Conservation (phyloP, 1,284 basidiomycete genomes). For the Malassezia sympodialis region DNA sequence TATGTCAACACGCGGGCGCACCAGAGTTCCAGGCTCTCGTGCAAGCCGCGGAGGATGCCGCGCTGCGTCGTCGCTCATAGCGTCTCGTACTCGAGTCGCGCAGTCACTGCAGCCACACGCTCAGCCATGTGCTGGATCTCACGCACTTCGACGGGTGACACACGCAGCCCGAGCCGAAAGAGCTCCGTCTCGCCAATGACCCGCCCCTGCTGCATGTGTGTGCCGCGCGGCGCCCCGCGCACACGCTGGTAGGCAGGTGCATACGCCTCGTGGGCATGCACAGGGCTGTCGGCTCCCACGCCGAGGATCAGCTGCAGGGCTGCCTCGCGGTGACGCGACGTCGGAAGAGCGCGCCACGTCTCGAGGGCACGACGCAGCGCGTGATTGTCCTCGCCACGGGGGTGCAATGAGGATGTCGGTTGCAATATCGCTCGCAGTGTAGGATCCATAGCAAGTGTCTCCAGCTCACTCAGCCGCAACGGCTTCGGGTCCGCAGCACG, state of each 20-base stretch:
- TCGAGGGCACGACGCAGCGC: constrained; percentile 32
- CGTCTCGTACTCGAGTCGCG: constrained; percentile 4
- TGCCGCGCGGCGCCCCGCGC: not conserved
- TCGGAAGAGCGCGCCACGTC: constrained; percentile 37
- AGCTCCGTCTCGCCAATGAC: constrained; percentile 42
- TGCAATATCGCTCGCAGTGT: constrained; percentile 31
- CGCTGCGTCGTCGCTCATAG: not conserved
- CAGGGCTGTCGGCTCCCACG: constrained; percentile 22
- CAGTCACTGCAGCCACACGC: constrained; percentile 24
- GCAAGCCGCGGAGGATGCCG: not conserved
- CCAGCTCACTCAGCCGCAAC: constrained; percentile 29
- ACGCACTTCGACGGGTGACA: constrained; percentile 34
- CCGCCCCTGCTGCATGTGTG: constrained; percentile 16
- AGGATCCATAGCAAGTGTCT: constrained; percentile 31
- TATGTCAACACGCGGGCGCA: constrained; percentile 28
- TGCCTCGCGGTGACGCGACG: constrained; percentile 31
- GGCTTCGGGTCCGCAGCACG: constrained; percentile 43
- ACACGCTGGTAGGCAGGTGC: constrained; percentile 12
- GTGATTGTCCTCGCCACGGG: constrained; percentile 22
- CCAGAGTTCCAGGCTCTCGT: constrained; percentile 3
- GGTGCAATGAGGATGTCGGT: constrained; percentile 20
- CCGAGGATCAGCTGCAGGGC: constrained; percentile 46
- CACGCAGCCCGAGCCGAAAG: constrained; percentile 38
- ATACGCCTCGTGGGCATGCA: constrained; percentile 20
- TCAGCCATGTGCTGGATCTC: constrained; percentile 36